Percentiles rank a stretch among this genome's conserved stretches.
Evolutionary conservation across 768 basidiomycete genomes (phyloP).

Genomic region (Mycena albidolilacea): DNA sequence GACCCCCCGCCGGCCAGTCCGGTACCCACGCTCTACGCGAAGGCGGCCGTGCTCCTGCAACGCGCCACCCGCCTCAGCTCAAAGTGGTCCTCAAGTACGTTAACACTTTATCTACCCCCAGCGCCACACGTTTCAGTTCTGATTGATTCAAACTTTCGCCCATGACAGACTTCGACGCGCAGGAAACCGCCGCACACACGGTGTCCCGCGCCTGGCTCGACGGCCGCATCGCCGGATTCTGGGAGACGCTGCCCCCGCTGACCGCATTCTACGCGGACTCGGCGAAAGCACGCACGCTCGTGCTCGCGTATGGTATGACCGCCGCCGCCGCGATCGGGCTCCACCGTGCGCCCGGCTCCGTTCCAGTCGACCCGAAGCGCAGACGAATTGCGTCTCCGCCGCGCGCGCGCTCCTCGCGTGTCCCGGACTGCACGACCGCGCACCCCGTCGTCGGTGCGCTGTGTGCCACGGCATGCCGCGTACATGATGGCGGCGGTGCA

Average conservation of each 20-base stretch:
- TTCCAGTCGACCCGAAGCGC: slow-evolving; percentile 7
- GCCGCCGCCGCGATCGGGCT: slow-evolving; percentile 35
- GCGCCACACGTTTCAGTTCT: background rate
- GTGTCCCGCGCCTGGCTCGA: slow-evolving; percentile 27
- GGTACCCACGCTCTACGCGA: slow-evolving; percentile 9
- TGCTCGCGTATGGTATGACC: slow-evolving; percentile 29
- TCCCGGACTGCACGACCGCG: slow-evolving; percentile 7
- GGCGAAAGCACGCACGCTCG: slow-evolving; percentile 1
- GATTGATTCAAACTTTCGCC: background rate
- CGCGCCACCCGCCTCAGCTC: slow-evolving; percentile 25
- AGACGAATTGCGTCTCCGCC: slow-evolving; percentile 24
- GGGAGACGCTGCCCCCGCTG: slow-evolving; percentile 29
- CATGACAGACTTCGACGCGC: slow-evolving; percentile 18
- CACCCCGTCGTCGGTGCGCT: slow-evolving; percentile 10
- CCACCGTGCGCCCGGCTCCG: background rate
- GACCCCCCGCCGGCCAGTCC: background rate
- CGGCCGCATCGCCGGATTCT: slow-evolving; percentile 29
- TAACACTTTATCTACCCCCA: too few species aligned
- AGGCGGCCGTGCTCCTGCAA: slow-evolving; percentile 39
- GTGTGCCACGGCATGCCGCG: slow-evolving; percentile 4
- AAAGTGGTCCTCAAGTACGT: slow-evolving; percentile 31
- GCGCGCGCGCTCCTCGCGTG: slow-evolving; percentile 32
- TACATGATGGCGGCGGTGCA: slow-evolving; percentile 18
- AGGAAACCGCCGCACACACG: slow-evolving; percentile 21
- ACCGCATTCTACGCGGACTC: slow-evolving; percentile 7